Evolutionary conservation across 768 basidiomycete genomes (phyloP), one percentile per base, ranked within the genome.

Genomic region (Ephemerocybe angulata): DNA sequence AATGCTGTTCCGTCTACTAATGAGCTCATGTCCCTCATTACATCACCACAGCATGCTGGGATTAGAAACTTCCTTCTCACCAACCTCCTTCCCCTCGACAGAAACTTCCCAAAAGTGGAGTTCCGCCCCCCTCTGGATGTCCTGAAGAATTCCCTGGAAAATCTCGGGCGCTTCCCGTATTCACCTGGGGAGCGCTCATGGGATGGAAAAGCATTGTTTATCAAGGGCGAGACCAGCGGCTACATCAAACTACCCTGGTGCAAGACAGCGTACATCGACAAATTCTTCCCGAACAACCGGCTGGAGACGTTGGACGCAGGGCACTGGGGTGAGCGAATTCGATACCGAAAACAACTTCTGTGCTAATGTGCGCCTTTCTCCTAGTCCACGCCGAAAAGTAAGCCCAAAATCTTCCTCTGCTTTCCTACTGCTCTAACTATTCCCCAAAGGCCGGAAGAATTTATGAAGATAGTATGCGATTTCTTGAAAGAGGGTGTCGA

Each of bases 11-110:
- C 11, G 5, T 25, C 27, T 13, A n/a, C 28, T 21, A 13, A 27
- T 33, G 6, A 27, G 28, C 53, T 1, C 29, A 10, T 1, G 35
- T 33, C 19, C 19, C 37, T n/a, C 19, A n/a, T n/a, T n/a, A n/a
- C n/a, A n/a, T n/a, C n/a, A n/a, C n/a, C 21, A 12, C 56, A 96
- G 94, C 85, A 91, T 48, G 70, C 88, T 0, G 72, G 76, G 35
- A 78, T 89, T 25, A 84, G 90, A 30, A 85, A 90, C 35, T 98
- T 94, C 72, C 76, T 98, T 17, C 75, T 96, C 27, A 95, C 94
- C 13, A 98, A 98, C 70, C 76, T 93, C 21, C 67, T 80, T 21
- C 70, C 63, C 54, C 53, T 54, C 69, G 52, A 56, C 6, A 51
- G 63, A 65, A 17, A 64, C 50, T 52, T 55, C 55, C 56, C 58